A percentile compares a stretch with the other conserved stretches of the same genome.
Evolutionary conservation across 495 filamentous ascomycete species (phyloP).

Genomic region (Penicillium coffeae): DNA sequence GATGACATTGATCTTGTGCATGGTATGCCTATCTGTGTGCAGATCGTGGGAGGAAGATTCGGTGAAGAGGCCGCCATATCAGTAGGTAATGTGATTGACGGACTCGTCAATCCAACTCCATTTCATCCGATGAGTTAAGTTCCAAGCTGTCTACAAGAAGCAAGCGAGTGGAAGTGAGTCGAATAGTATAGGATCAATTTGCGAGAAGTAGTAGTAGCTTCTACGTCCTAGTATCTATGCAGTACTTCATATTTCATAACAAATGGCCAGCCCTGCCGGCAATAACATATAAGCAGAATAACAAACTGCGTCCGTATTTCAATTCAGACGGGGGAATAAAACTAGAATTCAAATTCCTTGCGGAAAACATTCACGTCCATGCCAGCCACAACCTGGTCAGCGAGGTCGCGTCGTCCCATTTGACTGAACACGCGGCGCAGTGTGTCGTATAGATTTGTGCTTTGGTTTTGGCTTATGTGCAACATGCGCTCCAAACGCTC

Average conservation of each 20-base stretch:
- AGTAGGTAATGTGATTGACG: slow-evolving; percentile 36
- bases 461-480: slow-evolving; percentile 76
- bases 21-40: slow-evolving; percentile 50
- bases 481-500: slow-evolving; percentile 75
- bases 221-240: neutral
- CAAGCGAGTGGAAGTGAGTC: too few species aligned
- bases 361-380: slow-evolving; percentile 91
- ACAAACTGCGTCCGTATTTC: neutral
- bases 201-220: neutral
- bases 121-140: slow-evolving; percentile 8
- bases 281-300: slow-evolving; percentile 8
- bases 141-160: too few species aligned
- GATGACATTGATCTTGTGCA: slow-evolving; percentile 41
- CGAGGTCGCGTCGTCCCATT: slow-evolving; percentile 86
- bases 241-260: neutral
- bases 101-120: slow-evolving; percentile 20
- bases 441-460: slow-evolving; percentile 94
- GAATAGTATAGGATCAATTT: too few species aligned
- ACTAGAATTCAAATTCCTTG: slow-evolving; percentile 70
- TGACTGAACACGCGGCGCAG: slow-evolving; percentile 86
- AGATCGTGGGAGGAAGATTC: slow-evolving; percentile 47
- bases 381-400: slow-evolving; percentile 77
- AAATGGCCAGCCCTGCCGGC: slow-evolving; percentile 19
- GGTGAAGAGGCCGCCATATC: slow-evolving; percentile 45
- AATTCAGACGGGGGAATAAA: slow-evolving; percentile 10